Base-by-base conservation (phyloP, 192 early-diverging fungal genomes). In the Geranomyces variabilis region DNA sequence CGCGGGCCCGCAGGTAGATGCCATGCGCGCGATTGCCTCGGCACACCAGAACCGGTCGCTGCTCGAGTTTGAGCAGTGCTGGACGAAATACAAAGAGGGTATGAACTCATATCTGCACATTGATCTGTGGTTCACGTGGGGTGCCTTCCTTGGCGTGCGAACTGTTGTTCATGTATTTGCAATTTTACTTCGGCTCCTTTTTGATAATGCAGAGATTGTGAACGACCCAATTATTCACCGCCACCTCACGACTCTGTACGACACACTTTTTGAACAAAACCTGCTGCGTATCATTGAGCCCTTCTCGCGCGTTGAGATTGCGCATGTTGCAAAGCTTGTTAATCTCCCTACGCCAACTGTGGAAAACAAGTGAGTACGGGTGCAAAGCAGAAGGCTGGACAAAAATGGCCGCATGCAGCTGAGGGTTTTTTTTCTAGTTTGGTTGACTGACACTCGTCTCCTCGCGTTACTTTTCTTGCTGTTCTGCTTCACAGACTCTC, bases 1-100 rank as follows among this genome's bases (percentile, higher is more conserved):
- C 75, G 89, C 91, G 33, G 93, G 93, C 13, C 80, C 85, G 43
- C 92, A 93, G 14, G 93, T 99, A 41, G 93, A 94, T 34, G 95
- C 97, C 12, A 93, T 99, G 92, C 92, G 90, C 70, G 90, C 94
- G 0, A 88, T 99, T 19, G 94, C 97, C 67, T 91, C 86, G 30
- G 97, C 97, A 34, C 93, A 97, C 74, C 92, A 99, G 81, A 95
- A 99, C 79, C 90, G 97, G 53, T 93, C 94, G n/a, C 84, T 99
- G 51, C 85, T 90, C 24, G 96, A 98, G 66, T 99, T 98, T 88
- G 96, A 99, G 74, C 88, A 88, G 75, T 92, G 93, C 7, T 80
- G 99, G 70, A 84, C 88, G 22, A 89, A 89, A 67, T 97, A 93
- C 79, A 92, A 90, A 68, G 84, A 91, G 62, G 93, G 92, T 93